phyloP scores from a whole-genome alignment of 805 yeast species.

The Candida boidinii region DNA sequence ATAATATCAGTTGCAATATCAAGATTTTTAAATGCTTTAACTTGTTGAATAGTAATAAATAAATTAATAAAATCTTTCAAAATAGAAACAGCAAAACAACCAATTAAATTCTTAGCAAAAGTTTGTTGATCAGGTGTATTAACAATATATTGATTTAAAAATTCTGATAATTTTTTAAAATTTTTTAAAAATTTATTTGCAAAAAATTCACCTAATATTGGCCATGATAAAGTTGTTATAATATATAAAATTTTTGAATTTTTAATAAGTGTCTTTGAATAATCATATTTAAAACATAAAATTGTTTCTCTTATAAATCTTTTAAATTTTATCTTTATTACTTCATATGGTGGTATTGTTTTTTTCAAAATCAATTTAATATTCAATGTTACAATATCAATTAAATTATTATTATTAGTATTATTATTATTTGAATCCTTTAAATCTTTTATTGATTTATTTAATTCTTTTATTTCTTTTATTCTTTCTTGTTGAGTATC shows the following conservation, averaged over 20 bases:
- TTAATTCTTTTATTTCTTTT: not conserved
- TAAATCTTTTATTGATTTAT: constrained; percentile 1
- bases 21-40: constrained; percentile 17
- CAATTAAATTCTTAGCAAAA: constrained; percentile 26
- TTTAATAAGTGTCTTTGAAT: constrained; percentile 15
- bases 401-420: too few species aligned
- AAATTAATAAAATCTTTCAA: constrained; percentile 24
- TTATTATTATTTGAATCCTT: not conserved
- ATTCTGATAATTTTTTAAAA: constrained; percentile 13
- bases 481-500: constrained; percentile 5
- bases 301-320: constrained; percentile 20
- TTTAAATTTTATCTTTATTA: constrained; percentile 10
- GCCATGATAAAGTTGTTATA: constrained; percentile 25
- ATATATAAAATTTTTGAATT: constrained; percentile 11
- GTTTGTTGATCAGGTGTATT: constrained; percentile 29
- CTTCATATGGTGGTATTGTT: too few species aligned
- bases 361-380: too few species aligned
- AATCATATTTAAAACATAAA: constrained; percentile 20
- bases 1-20: constrained; percentile 6
- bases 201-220: constrained; percentile 19
- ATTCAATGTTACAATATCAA: too few species aligned
- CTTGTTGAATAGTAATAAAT: constrained; percentile 18
- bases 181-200: constrained; percentile 14
- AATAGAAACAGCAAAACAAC: constrained; percentile 22
- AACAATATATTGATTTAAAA: constrained; percentile 13